phyloP scores from a whole-genome alignment of 352 stramenopile genomes.

The Phytophthora pinifolia region DNA sequence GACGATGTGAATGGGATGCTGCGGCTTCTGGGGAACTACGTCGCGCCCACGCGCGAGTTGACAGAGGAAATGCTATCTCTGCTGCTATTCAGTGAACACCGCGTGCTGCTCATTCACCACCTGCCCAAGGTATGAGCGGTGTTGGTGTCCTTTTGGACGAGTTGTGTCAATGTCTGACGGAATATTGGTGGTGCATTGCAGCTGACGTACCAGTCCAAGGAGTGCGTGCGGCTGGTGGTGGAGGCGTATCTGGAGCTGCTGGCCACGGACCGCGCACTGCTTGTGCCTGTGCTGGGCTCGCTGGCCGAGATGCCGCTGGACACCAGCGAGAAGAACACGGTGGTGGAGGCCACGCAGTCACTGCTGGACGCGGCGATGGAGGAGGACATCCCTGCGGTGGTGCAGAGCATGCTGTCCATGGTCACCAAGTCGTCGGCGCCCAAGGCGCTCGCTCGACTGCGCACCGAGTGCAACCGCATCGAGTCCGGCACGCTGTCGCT shows the following conservation, averaged over 20 bases:
- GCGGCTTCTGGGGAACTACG: conserved; percentile 73
- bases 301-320: conserved; percentile 74
- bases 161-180: neutral
- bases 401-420: conserved; percentile 79
- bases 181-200: conserved; percentile 14
- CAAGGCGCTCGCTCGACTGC: conserved; percentile 55
- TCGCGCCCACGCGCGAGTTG: conserved; percentile 66
- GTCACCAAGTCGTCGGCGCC: conserved; percentile 47
- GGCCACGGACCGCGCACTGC: conserved; percentile 66
- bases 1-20: conserved; percentile 76
- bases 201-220: conserved; percentile 81
- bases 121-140: conserved; percentile 56
- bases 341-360: conserved; percentile 66
- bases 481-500: conserved; percentile 50
- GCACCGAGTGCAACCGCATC: conserved; percentile 62
- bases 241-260: conserved; percentile 77
- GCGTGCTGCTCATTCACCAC: conserved; percentile 79
- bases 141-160: neutral
- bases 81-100: conserved; percentile 73
- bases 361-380: conserved; percentile 74
- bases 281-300: conserved; percentile 80
- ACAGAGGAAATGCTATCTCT: conserved; percentile 73
- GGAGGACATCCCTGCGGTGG: conserved; percentile 75
- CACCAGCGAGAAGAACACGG: conserved; percentile 54
- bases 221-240: conserved; percentile 78